Percentiles rank a stretch among this genome's conserved stretches.
Evolutionary conservation across 1,284 basidiomycete genomes (phyloP).

Genomic region (Malassezia nana): DNA sequence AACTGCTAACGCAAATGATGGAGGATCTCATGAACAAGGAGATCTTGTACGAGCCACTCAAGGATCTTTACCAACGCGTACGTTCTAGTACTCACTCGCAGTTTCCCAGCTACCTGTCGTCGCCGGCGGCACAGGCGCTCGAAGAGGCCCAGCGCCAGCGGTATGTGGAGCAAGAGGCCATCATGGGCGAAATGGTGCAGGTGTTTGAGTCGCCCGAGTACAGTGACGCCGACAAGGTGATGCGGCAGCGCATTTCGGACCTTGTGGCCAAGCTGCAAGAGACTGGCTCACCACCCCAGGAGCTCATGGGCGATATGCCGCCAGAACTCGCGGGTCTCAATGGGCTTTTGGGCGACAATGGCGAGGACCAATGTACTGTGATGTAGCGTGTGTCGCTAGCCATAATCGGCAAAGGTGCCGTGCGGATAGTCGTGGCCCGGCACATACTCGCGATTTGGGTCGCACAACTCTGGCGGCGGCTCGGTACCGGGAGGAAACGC

Average conservation of each 20-base stretch:
- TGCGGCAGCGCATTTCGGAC: conserved; percentile 56
- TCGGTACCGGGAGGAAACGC: conserved; percentile 3
- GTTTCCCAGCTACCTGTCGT: conserved; percentile 70
- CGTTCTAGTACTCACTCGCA: conserved; percentile 43
- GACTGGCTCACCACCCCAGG: conserved; percentile 73
- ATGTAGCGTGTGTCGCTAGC: conserved; percentile 24
- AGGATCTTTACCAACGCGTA: conserved; percentile 53
- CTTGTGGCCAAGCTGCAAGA: conserved; percentile 78
- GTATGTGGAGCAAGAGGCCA: conserved; percentile 61
- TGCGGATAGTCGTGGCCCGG: conserved; percentile 1
- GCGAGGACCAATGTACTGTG: conserved; percentile 32
- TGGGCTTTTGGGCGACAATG: conserved; percentile 23
- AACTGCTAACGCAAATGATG: conserved; percentile 83
- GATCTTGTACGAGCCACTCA: conserved; percentile 79
- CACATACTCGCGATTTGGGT: not conserved
- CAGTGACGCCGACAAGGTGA: conserved; percentile 56
- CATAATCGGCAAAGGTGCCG: conserved; percentile 5
- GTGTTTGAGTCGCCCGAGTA: conserved; percentile 60
- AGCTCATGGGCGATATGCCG: conserved; percentile 84
- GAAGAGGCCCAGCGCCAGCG: conserved; percentile 59
- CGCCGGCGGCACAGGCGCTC: conserved; percentile 50
- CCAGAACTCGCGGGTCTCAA: conserved; percentile 52
- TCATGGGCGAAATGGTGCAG: conserved; percentile 61
- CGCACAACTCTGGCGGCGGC: not conserved
- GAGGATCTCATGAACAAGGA: conserved; percentile 86